Conservation (phyloP, 2,329 filamentous ascomycete genomes). For the Penicillium sp. region DNA sequence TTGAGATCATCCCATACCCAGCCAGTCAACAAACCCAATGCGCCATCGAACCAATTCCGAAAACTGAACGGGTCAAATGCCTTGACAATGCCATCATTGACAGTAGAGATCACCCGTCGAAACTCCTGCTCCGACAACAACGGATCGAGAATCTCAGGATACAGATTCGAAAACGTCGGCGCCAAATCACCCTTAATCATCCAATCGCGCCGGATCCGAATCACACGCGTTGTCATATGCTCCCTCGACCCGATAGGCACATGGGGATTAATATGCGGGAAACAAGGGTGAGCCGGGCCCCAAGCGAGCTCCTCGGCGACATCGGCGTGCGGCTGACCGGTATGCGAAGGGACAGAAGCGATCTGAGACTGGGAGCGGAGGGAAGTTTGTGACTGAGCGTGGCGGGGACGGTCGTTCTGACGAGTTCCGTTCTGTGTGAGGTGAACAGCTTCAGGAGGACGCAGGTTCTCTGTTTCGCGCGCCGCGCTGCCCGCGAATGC, state of each 20-base stretch:
- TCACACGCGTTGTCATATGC: slow-evolving; percentile 77
- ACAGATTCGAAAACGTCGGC: slow-evolving; percentile 90
- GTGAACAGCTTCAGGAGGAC: slow-evolving; percentile 32
- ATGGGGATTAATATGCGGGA: slow-evolving; percentile 88
- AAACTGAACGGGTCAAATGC: slow-evolving; percentile 76
- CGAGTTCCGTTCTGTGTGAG: slow-evolving; percentile 26
- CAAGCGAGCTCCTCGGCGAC: slow-evolving; percentile 73
- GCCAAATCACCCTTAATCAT: slow-evolving; percentile 84
- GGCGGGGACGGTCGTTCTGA: slow-evolving; percentile 33
- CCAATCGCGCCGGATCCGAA: slow-evolving; percentile 89
- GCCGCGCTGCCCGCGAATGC: slow-evolving; percentile 26
- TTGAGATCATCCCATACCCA: slow-evolving; percentile 95
- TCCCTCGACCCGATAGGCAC: slow-evolving; percentile 74
- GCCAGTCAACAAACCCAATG: slow-evolving; percentile 78
- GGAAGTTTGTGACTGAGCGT: slow-evolving; percentile 42
- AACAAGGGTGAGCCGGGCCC: slow-evolving; percentile 93
- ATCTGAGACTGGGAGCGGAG: slow-evolving; percentile 42
- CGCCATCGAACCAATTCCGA: slow-evolving; percentile 74
- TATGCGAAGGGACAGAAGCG: slow-evolving; percentile 40
- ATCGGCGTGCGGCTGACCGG: slow-evolving; percentile 42
- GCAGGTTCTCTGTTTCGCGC: slow-evolving; percentile 28
- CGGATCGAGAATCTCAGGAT: slow-evolving; percentile 91
- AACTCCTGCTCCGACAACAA: slow-evolving; percentile 84
- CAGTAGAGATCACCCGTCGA: slow-evolving; percentile 71
- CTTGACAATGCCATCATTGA: slow-evolving; percentile 74